A percentile compares a stretch with the other conserved stretches of the same genome.
These are phyloP conservation scores for Groenewaldozyma auringiensis DNA, from an alignment of 1,139 yeast genomes.

Conservation along the genomic window DNA sequence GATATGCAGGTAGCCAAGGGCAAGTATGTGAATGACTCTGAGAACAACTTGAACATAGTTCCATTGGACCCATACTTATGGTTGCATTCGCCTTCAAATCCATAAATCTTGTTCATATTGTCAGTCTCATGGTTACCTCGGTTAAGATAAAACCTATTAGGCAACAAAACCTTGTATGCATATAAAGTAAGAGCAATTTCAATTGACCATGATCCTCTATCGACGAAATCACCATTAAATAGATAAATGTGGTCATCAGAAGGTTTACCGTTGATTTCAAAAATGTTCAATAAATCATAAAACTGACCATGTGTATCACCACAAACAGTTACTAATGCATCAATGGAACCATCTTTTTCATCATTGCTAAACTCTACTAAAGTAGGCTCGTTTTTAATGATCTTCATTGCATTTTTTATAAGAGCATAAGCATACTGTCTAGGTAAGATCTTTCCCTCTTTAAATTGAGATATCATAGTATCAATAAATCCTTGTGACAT, in stretches of 20 bases:
- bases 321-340: slow-evolving; percentile 58
- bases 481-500: slow-evolving; percentile 50
- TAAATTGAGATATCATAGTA: slow-evolving; percentile 60
- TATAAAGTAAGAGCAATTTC: slow-evolving; percentile 85
- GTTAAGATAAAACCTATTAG: slow-evolving; percentile 65
- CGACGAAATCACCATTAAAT: slow-evolving; percentile 97
- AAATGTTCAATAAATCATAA: slow-evolving; percentile 77
- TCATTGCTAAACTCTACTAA: slow-evolving; percentile 61
- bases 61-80: slow-evolving; percentile 62
- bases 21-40: slow-evolving; percentile 77
- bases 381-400: slow-evolving; percentile 60
- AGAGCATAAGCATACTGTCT: slow-evolving; percentile 80
- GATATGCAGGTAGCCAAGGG: slow-evolving; percentile 84
- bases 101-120: slow-evolving; percentile 95
- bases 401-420: slow-evolving; percentile 59
- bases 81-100: slow-evolving; percentile 94
- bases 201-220: slow-evolving; percentile 97
- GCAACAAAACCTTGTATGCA: slow-evolving; percentile 69
- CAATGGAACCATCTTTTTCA: slow-evolving; percentile 21
- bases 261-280: slow-evolving; percentile 65
- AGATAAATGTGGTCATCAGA: slow-evolving; percentile 61
- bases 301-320: slow-evolving; percentile 99
- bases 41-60: slow-evolving; percentile 73
- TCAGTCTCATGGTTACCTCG: slow-evolving; percentile 97
- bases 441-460: slow-evolving; percentile 65